Conservation (phyloP, 192 early-diverging fungal species). For the Irineochytrium annulatum region DNA sequence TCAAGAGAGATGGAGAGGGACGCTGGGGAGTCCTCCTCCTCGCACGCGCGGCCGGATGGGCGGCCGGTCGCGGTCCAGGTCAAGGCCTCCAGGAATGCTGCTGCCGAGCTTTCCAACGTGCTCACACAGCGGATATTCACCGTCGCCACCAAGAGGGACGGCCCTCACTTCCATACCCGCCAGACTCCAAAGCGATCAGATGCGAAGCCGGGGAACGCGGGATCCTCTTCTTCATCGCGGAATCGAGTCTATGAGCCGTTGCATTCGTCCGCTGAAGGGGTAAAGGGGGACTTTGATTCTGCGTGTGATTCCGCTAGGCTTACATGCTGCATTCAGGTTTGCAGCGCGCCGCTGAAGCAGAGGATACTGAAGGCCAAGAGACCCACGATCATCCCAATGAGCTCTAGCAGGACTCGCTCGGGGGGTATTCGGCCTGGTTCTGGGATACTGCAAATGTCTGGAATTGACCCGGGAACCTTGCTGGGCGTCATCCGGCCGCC, state of each 20-base stretch:
- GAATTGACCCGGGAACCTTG: neutral
- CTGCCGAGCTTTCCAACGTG: too few relatives aligned
- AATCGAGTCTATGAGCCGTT: neutral
- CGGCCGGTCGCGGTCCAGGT: too few relatives aligned
- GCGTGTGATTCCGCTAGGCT: constrained; percentile 3
- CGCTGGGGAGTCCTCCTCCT: too few relatives aligned
- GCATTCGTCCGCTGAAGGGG: neutral
- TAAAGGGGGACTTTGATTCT: neutral
- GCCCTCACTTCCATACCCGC: constrained; percentile 12
- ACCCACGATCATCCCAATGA: constrained; percentile 33
- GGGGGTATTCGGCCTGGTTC: constrained; percentile 6
- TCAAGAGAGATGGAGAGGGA: too few relatives aligned
- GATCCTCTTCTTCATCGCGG: constrained; percentile 1
- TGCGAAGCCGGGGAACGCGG: neutral
- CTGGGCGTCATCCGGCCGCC: neutral
- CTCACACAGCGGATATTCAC: constrained; percentile 22
- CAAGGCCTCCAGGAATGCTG: too few relatives aligned
- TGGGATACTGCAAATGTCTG: constrained; percentile 1
- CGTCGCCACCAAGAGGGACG: constrained; percentile 5
- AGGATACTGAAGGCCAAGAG: constrained; percentile 28
- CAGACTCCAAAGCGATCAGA: neutral
- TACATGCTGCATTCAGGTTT: neutral
- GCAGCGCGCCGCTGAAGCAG: neutral
- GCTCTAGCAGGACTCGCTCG: constrained; percentile 23
- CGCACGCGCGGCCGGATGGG: too few relatives aligned